phyloP scores from a whole-genome alignment of 768 basidiomycete species.

The Hygrophorus pudorinus region DNA sequence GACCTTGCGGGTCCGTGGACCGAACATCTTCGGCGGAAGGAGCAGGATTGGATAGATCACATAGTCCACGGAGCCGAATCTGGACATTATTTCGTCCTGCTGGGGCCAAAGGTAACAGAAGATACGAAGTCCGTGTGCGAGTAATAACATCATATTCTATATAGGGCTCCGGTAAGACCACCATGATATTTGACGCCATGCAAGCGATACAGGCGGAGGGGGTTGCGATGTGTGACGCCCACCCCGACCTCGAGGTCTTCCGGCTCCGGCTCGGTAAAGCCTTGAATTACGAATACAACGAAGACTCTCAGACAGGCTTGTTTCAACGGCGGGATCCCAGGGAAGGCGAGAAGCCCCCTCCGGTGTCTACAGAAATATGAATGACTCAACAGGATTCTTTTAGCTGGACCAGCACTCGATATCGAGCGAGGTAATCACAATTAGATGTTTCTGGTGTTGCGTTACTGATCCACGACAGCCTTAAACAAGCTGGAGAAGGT shows the following conservation, averaged over 20 bases:
- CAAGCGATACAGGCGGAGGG: slow-evolving; percentile 56
- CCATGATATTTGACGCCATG: slow-evolving; percentile 82
- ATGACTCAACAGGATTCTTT: slow-evolving; percentile 2
- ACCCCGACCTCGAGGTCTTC: slow-evolving; percentile 83
- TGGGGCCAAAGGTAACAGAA: slow-evolving; percentile 60
- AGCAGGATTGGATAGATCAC: slow-evolving; percentile 67
- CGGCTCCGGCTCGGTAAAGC: slow-evolving; percentile 78
- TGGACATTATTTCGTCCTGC: slow-evolving; percentile 66
- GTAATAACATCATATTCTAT: slow-evolving; percentile 6
- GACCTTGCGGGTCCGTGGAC: slow-evolving; percentile 38
- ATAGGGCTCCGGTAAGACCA: slow-evolving; percentile 74
- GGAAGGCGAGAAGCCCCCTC: slow-evolving; percentile 43
- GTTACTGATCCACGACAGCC: slow-evolving; percentile 26
- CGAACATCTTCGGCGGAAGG: slow-evolving; percentile 56
- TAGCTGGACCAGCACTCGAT: slow-evolving; percentile 69
- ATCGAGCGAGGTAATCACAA: slow-evolving; percentile 57
- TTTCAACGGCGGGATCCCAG: slow-evolving; percentile 78
- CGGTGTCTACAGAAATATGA: not conserved
- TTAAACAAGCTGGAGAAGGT: slow-evolving; percentile 83
- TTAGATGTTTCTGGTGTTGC: not conserved
- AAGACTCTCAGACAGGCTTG: slow-evolving; percentile 70
- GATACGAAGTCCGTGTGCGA: not conserved
- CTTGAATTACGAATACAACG: slow-evolving; percentile 78
- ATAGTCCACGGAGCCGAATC: slow-evolving; percentile 67
- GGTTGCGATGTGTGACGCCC: slow-evolving; percentile 71